Evolutionary conservation across 352 stramenopile species (phyloP), one percentile per base, ranked within the genome.

Genomic region (Pythium monospermum): DNA sequence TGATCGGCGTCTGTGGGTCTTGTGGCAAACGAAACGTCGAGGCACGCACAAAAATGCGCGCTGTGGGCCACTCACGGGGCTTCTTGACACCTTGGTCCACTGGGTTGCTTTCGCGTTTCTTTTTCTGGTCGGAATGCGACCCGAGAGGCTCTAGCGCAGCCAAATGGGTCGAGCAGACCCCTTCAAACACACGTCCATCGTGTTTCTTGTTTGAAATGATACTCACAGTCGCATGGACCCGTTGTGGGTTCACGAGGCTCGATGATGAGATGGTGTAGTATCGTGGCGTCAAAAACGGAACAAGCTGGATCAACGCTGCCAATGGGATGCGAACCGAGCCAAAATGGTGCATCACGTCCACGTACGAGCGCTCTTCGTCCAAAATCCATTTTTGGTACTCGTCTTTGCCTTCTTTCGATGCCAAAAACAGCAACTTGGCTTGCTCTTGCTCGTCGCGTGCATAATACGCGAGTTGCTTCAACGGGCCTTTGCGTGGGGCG

Each of bases 221-320:
- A 25, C 88, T 88, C 21, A 99, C 89, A 4, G 96, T 99, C 38
- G 98, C 69, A 63, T 98, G 93, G 26, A 99, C 82, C 18, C 76
- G 80, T 39, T 89, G 83, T 5, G 95, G 93, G 64, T 96, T 85
- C 3, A 97, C 82, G 32, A 83, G 71, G 36, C 87, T 91, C 11
- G 90, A 99, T 4, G 95, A 99, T 27, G 93, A 96, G 59, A 99
- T 99, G 11, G 97, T 99, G 71, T 99, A 99, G 65, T 97, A 97
- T 7, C 97, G 87, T 16, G 96, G 94, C 61, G 96, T 73, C 19
- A 99, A 64, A 56, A 87, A 89, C 18, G 96, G 96, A 41, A 97
- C 85, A 19, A 98, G 55, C 47, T 97, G 72, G 26, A 92, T 69
- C n/a, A 99, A 68, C 40, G 97, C 93, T 32, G 75, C 61, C 15